These are phyloP conservation scores for Ganoderma sp. DNA, from an alignment of 1,284 basidiomycete species.

Conservation along the genomic window DNA sequence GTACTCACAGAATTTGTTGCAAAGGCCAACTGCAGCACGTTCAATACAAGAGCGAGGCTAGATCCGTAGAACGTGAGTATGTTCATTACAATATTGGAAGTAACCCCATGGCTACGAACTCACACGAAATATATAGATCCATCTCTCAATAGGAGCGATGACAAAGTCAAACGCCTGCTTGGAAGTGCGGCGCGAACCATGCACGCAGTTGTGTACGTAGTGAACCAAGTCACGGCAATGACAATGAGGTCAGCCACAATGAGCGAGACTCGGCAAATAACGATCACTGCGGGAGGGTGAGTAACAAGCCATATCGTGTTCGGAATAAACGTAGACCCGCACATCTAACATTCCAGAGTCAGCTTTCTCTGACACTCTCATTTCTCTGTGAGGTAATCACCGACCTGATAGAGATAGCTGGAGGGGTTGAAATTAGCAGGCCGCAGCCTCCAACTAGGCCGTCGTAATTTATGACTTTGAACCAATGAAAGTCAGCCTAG, in stretches of 20 bases:
- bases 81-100: not conserved
- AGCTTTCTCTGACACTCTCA: too few relatives aligned
- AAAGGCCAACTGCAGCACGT: slow-evolving; percentile 6
- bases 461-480: too few relatives aligned
- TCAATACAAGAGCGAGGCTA: slow-evolving; percentile 4
- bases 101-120: not conserved
- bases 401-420: too few relatives aligned
- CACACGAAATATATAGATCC: slow-evolving; percentile 7
- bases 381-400: too few relatives aligned
- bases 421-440: too few relatives aligned
- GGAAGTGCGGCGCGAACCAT: not conserved
- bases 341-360: too few relatives aligned
- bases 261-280: not conserved
- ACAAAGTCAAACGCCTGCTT: not conserved
- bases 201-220: slow-evolving; percentile 1
- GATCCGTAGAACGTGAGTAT: not conserved
- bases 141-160: not conserved
- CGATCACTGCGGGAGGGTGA: slow-evolving; percentile 1
- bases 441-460: too few relatives aligned
- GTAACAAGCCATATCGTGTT: not conserved
- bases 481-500: slow-evolving; percentile 1
- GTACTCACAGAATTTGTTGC: not conserved
- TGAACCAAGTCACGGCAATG: slow-evolving; percentile 7
- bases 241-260: slow-evolving; percentile 9
- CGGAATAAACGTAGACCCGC: too few relatives aligned